Evolutionary conservation across 805 yeast genomes (phyloP), one percentile per base, ranked within the genome.

Genomic region (Tetrapisispora phaffii): DNA sequence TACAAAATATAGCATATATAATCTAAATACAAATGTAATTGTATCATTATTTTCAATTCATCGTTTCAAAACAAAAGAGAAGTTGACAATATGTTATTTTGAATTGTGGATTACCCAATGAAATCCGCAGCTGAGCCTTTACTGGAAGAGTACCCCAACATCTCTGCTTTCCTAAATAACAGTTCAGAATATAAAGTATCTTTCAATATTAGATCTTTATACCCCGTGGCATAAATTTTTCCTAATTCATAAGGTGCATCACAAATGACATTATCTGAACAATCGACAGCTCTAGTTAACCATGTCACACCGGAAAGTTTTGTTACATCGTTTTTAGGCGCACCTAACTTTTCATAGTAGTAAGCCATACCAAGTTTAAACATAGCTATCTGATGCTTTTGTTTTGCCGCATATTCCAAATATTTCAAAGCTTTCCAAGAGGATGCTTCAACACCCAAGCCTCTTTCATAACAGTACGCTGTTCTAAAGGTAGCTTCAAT

Each of bases 381-480:
- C 93, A 89, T 85, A 12, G 97, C 95, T 17, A 94, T 87, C 0
- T 96, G 86, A 62, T 90, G 97, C 56, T 84, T 85, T 59, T 82
- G 82, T 28, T 87, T 74, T 0, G 96, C 94, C 0, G 97, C 95
- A 57, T 78, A 78, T 58, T 82, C 80, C 47, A 85, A 67, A 60
- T 80, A 86, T 52, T 85, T 90, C 7, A 86, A 69, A 1, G 90
- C 88, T 56, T 85, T 81, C 46, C 93, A 74, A 0, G 94, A 80
- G 62, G 89, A 96, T 52, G 90, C 74, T 21, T 85, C 79, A 9
- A 88, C 82, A 3, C 97, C 97, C 65, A 88, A 71, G 10, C 97
- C 97, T 62, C 85, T 90, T 62, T 88, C 94, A 55, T 82, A 84
- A 63, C 96, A 89, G 44, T 82, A 75, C 0, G 96, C 86, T 0